Evolutionary conservation across 192 early-diverging fungal species (phyloP).

Genomic region (Coemansia sp.): DNA sequence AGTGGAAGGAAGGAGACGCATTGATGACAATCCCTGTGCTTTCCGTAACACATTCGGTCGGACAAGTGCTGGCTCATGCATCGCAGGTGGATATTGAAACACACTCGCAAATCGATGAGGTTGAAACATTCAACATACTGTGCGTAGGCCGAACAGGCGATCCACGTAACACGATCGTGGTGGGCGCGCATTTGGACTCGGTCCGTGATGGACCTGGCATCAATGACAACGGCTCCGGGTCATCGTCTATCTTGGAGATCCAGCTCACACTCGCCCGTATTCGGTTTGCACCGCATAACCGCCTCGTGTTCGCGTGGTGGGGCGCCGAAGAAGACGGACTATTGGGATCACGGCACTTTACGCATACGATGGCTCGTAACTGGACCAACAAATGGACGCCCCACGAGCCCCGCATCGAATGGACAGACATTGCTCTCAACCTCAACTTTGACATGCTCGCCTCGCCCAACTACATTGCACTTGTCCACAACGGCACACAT

Average conservation of each 20-base stretch:
- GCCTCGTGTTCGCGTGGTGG: constrained; percentile 74
- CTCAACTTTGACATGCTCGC: constrained; percentile 76
- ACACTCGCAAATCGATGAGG: constrained; percentile 54
- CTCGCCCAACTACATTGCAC: constrained; percentile 69
- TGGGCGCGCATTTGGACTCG: constrained; percentile 69
- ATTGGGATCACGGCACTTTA: constrained; percentile 64
- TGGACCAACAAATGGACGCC: constrained; percentile 48
- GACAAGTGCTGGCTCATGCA: constrained; percentile 44
- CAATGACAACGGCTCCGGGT: constrained; percentile 70
- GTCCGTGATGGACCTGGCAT: constrained; percentile 69
- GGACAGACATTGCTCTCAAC: constrained; percentile 58
- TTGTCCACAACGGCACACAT: constrained; percentile 64
- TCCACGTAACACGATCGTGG: constrained; percentile 54
- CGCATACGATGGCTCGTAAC: constrained; percentile 48
- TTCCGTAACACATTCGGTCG: constrained; percentile 59
- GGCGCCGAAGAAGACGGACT: constrained; percentile 71
- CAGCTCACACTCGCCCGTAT: constrained; percentile 54
- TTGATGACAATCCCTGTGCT: constrained; percentile 63
- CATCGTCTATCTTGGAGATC: constrained; percentile 61
- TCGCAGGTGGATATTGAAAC: constrained; percentile 53
- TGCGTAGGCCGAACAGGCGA: constrained; percentile 57
- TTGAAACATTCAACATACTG: constrained; percentile 64
- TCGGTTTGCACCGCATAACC: constrained; percentile 53
- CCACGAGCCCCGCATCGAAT: constrained; percentile 27
- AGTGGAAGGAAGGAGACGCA: constrained; percentile 68